Percentiles rank a stretch among this genome's conserved stretches.
Evolutionary conservation across 495 filamentous ascomycete genomes (phyloP).

Genomic region (Corynascus novoguineensis): DNA sequence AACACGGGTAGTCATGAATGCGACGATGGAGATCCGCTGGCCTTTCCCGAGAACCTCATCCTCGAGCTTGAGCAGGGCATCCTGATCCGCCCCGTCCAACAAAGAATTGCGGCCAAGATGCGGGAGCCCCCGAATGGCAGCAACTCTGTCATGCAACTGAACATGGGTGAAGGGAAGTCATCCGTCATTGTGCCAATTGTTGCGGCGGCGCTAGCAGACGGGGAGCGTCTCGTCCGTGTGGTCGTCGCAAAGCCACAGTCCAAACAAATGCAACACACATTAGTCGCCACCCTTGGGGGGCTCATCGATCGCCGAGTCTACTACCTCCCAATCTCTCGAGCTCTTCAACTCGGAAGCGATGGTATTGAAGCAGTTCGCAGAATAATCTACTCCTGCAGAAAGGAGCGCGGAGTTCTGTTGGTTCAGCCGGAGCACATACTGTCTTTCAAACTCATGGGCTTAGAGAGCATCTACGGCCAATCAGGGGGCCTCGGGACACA

Average conservation of each 20-base stretch:
- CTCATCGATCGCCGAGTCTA: slow-evolving; percentile 54
- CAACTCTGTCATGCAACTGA: slow-evolving; percentile 62
- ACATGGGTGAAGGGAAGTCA: slow-evolving; percentile 73
- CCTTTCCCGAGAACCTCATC: slow-evolving; percentile 53
- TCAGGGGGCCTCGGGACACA: slow-evolving; percentile 18
- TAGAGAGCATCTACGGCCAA: slow-evolving; percentile 39
- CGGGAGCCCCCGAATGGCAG: slow-evolving; percentile 36
- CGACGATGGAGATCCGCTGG: slow-evolving; percentile 45
- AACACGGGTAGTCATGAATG: slow-evolving; percentile 45
- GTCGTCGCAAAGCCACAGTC: slow-evolving; percentile 59
- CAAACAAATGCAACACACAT: slow-evolving; percentile 57
- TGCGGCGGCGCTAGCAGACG: slow-evolving; percentile 51
- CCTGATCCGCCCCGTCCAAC: slow-evolving; percentile 57
- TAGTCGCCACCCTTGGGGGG: slow-evolving; percentile 55
- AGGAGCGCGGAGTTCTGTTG: slow-evolving; percentile 49
- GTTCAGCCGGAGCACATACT: slow-evolving; percentile 65
- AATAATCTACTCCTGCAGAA: slow-evolving; percentile 45
- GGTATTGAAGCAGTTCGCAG: slow-evolving; percentile 29
- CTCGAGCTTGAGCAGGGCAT: slow-evolving; percentile 61
- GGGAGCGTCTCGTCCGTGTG: slow-evolving; percentile 47
- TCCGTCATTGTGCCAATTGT: slow-evolving; percentile 65
- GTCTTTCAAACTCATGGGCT: slow-evolving; percentile 60
- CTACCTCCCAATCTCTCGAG: slow-evolving; percentile 58
- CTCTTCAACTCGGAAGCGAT: slow-evolving; percentile 29
- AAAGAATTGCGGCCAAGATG: slow-evolving; percentile 54